Conservation (phyloP, 108 stramenopile genomes). For the Pseudonitzschia pungens region DNA sequence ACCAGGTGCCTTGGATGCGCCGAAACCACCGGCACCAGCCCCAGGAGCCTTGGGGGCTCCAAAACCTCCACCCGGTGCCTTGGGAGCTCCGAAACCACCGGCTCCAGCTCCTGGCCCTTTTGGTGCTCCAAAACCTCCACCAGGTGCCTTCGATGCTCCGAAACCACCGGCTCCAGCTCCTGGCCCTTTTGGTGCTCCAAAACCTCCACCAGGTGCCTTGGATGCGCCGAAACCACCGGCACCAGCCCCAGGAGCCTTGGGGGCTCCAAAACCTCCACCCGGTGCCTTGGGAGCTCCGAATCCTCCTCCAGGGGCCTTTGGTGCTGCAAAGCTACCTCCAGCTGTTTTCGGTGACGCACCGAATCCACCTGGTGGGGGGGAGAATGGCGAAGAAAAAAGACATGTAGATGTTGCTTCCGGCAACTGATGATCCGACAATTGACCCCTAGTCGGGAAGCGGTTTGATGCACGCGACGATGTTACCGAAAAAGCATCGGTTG, state of each 20-base stretch:
- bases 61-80: background rate
- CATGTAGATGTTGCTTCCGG: no score
- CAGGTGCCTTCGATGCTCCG: background rate
- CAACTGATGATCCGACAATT: no score
- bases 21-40: background rate
- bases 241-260: background rate
- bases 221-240: background rate
- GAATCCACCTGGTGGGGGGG: no score
- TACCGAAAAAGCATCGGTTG: background rate
- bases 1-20: background rate
- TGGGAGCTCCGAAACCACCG: background rate
- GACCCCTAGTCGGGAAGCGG: background rate
- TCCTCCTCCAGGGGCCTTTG: background rate
- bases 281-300: background rate
- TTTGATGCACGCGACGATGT: background rate
- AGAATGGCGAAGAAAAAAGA: no score
- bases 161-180: background rate
- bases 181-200: background rate
- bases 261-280: background rate
- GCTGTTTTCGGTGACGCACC: background rate
- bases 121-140: background rate
- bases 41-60: background rate
- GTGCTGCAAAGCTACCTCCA: background rate
- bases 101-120: background rate
- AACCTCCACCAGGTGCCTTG: background rate